These are phyloP conservation scores for Myxozyma neglecta DNA, from an alignment of 805 yeast species.

Conservation along the genomic window DNA sequence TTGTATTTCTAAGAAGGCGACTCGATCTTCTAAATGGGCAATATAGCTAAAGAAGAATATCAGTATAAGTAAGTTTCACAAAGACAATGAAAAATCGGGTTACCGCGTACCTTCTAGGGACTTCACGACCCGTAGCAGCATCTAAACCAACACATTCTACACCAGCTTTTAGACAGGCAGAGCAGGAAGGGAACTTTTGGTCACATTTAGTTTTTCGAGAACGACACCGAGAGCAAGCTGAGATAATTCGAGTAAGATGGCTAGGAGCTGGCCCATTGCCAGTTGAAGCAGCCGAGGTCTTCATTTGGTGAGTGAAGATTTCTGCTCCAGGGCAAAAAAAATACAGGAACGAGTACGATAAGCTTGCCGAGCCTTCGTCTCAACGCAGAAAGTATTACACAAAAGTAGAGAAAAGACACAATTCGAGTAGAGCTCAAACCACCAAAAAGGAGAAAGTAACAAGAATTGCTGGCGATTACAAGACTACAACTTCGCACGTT, in stretches of 20 bases:
- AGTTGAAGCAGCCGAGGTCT: slow-evolving; percentile 24
- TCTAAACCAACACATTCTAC: slow-evolving; percentile 81
- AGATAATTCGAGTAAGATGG: slow-evolving; percentile 43
- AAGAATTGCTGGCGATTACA: too few species aligned
- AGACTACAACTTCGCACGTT: too few species aligned
- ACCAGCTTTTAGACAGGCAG: slow-evolving; percentile 61
- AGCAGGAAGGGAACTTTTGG: slow-evolving; percentile 64
- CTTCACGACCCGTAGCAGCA: slow-evolving; percentile 83
- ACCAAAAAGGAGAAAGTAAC: too few species aligned
- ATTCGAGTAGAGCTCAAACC: too few species aligned
- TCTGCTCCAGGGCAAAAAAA: not conserved
- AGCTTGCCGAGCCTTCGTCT: too few species aligned
- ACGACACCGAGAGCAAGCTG: slow-evolving; percentile 85
- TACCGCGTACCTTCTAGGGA: slow-evolving; percentile 61
- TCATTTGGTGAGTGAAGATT: not conserved
- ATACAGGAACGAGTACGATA: too few species aligned
- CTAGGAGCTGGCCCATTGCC: slow-evolving; percentile 28
- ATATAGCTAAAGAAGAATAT: slow-evolving; percentile 47
- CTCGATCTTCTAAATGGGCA: slow-evolving; percentile 65
- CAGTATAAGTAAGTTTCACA: not conserved
- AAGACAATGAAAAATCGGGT: not conserved
- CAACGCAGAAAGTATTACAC: too few species aligned
- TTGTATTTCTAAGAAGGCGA: slow-evolving; percentile 55
- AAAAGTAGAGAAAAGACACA: too few species aligned
- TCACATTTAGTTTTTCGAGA: slow-evolving; percentile 65